Base-by-base conservation (phyloP, 2,329 filamentous ascomycete genomes). In the Apiospora aurea region DNA sequence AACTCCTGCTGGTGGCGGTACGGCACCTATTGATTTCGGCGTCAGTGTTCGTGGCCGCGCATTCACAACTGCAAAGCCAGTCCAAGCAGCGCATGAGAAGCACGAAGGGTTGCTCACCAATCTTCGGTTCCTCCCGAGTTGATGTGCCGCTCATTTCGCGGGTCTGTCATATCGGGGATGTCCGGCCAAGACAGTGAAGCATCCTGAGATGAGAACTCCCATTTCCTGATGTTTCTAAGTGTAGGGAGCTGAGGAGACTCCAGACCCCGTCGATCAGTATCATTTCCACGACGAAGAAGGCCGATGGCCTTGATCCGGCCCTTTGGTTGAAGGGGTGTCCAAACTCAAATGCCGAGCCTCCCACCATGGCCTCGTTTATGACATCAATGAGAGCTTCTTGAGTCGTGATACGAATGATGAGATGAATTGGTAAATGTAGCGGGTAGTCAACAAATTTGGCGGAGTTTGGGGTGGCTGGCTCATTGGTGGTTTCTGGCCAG, bases 1-100 rank as follows among this genome's bases (percentile, higher is more conserved):
- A 24, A 75, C 73, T 49, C 76, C 76, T 46, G 76, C 75, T 43
- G 76, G 77, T 4, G 77, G 75, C 24, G 76, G 75, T 11, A 74
- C 69, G 8, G 73, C 72, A 41, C 75, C 76, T 24, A 69, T 68
- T 3, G 29, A 64, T 38, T 14, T 41, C 34, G 8, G 18, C 4
- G 34, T 64, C 21, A 64, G 57, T 14, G 21, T 24, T 41, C 5
- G 34, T 21, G 13, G 1, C 4, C 53, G 29, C 57, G 21, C 21
- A 41, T 34, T 6, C 18, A 64, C 14, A 16, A 14, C 57, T n/a
- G 10, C 34, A 41, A 4, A 11, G 13, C 29, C 1, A 41, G 4
- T 2, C 8, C 21, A 18, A 13, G 4, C 5, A 10, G 11, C 21
- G 4, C 21, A n/a, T 1, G 38, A 7, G 1, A n/a, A 38, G 13